These are phyloP conservation scores for Curvularia hawaiiensis DNA, from an alignment of 2,329 filamentous ascomycete species.

Conservation along the genomic window DNA sequence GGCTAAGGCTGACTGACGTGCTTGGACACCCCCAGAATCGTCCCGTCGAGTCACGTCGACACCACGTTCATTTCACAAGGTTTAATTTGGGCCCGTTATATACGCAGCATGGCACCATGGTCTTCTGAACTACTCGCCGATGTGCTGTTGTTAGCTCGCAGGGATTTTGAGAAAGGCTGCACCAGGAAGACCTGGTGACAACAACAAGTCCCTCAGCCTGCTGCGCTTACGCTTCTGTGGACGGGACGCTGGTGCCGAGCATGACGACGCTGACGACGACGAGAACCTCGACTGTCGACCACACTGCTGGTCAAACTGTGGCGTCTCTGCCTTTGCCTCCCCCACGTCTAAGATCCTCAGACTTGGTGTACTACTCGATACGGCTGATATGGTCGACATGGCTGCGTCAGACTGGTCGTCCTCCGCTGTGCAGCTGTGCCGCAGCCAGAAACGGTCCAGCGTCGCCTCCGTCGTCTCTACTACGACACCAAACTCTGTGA, in stretches of 20 bases:
- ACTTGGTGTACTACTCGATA: slow-evolving; percentile 6
- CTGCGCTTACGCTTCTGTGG: slow-evolving; percentile 27
- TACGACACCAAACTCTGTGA: slow-evolving; percentile 48
- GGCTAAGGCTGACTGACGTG: slow-evolving; percentile 2
- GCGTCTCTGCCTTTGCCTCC: slow-evolving; percentile 1
- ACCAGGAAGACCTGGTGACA: slow-evolving; percentile 30
- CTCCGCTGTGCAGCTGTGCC: slow-evolving; percentile 1
- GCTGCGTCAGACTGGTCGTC: background rate
- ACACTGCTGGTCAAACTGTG: slow-evolving; percentile 15
- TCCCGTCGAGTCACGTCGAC: background rate
- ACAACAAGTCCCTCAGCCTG: slow-evolving; percentile 23
- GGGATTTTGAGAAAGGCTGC: slow-evolving; percentile 20
- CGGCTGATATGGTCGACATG: background rate
- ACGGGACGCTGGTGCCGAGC: slow-evolving; percentile 18
- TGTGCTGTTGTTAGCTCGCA: slow-evolving; percentile 18
- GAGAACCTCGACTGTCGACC: slow-evolving; percentile 24
- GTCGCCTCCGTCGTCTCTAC: slow-evolving; percentile 33
- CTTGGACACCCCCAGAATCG: background rate
- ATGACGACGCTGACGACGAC: slow-evolving; percentile 33
- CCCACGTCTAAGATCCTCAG: background rate
- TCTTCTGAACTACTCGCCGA: slow-evolving; percentile 15
- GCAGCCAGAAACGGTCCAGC: slow-evolving; percentile 42
- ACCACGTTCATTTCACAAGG: slow-evolving; percentile 16
- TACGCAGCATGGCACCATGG: no score
- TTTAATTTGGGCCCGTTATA: slow-evolving; percentile 18